Evolutionary conservation across 2,329 filamentous ascomycete species (phyloP), one percentile per base, ranked within the genome.

Genomic region (Sclerotinia subarctica): DNA sequence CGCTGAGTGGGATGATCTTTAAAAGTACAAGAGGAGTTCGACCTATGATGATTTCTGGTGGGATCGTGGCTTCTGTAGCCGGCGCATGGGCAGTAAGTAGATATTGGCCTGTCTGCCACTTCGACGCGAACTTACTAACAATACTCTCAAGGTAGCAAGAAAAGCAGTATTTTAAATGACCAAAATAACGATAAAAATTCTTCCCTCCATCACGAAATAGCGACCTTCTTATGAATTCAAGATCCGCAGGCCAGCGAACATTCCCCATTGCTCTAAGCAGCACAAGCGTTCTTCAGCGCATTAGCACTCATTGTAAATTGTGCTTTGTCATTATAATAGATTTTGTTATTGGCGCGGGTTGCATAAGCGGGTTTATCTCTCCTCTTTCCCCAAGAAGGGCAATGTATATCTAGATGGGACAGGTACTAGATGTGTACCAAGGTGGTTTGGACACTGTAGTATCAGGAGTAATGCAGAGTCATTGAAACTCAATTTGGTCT

Each of bases 1-100:
- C 85, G 1, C 79, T 99, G 74, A 96, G 93, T 77, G 95, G 95
- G 69, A 94, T 94, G 85, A 79, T 99, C 19, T 99, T 99, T 82
- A 98, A 97, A 85, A 96, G 94, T 79, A 98, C 96, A 60, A 87
- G 92, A 76, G 95, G 95, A 7, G 72, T 95, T 70, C 87, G 91
- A 80, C 94, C 93, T 46, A 98, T 98, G 94, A 84, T 95, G 83
- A 95, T 98, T 76, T 97, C 94, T 47, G 92, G 93, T 71, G 92
- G 90, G 74, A 90, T 99, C 73, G 94, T 98, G 69, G 95, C 90
- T 65, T 87, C 88, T 53, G 85, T 95, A 71, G 96, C 95, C 67
- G 93, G 91, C 72, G 86, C 83, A 69, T 99, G 96, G 95, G 90
- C 94, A 77, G 94, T 99, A 88, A 81, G 92, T 88, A 52, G 26